Evolutionary conservation across 2,329 filamentous ascomycete species (phyloP), one percentile per base, ranked within the genome.

Genomic region (Alternaria longipes): DNA sequence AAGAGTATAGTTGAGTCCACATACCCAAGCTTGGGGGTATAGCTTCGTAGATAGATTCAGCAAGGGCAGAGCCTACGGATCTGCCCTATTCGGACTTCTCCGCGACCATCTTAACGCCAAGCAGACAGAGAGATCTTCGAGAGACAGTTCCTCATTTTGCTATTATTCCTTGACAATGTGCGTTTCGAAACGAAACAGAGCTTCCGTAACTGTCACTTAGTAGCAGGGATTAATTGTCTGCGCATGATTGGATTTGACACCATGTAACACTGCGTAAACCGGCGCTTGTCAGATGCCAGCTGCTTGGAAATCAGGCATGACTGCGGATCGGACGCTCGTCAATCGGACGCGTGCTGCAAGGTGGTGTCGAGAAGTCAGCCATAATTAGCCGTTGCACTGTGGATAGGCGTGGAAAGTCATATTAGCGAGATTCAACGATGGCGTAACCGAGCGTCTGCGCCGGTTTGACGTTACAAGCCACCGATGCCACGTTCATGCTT

Each of bases 391-490:
- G 47, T 46, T 16, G 53, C 41, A 38, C 26, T 38, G 46, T 28
- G 42, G 50, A 52, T 42, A 42, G 16, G 44, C 58, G 26, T 51
- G 40, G 34, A 34, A 49, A 18, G 30, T 50, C 8, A 24, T 34
- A 22, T 56, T 49, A 55, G 59, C 46, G 42, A 52, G 55, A 26
- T 56, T 51, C 34, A 50, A 38, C 22, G 36, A 55, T 59, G 41
- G 59, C 49, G 51, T 49, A 59, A 57, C 49, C 66, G 51, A 55
- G 54, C 30, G 26, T 66, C 60, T 60, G 60, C 54, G 62, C 64
- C 59, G 67, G 70, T 70, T 73, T 68, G 63, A 72, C 70, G 72
- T 72, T 72, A 63, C 62, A 70, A 71, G 71, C 70, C 71, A 71
- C 67, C 59, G 62, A 67, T 70, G 57, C 56, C 36, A 57, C 36